phyloP scores from a whole-genome alignment of 805 yeast genomes.

The Metschnikowia dekortorum region DNA sequence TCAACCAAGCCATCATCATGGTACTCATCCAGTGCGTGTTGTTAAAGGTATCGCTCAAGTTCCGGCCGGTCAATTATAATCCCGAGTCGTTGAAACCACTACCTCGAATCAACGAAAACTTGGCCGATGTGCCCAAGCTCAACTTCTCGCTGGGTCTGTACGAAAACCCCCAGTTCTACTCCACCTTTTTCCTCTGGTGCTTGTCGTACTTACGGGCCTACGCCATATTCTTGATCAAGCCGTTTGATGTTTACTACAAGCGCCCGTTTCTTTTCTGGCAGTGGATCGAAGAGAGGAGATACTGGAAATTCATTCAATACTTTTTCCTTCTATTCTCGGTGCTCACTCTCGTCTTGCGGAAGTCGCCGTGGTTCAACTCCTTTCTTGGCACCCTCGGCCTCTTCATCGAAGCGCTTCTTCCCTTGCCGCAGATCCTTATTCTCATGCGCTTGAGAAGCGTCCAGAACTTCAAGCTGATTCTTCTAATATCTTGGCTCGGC shows the following conservation, averaged over 20 bases:
- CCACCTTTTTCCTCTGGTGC: conserved; percentile 4
- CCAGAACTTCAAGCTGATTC: conserved; percentile 72
- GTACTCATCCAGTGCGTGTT: conserved; percentile 68
- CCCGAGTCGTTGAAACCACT: conserved; percentile 28
- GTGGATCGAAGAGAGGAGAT: conserved; percentile 59
- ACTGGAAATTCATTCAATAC: conserved; percentile 57
- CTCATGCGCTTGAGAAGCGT: conserved; percentile 62
- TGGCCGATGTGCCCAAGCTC: conserved; percentile 14
- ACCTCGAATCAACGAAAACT: conserved; percentile 27
- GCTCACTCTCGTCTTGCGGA: conserved; percentile 37
- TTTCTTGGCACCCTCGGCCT: conserved; percentile 60
- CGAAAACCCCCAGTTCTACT: conserved; percentile 8
- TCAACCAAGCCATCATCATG: conserved; percentile 83
- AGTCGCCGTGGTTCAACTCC: conserved; percentile 38
- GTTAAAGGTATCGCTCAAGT: conserved; percentile 57
- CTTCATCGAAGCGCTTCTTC: conserved; percentile 66
- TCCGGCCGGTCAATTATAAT: conserved; percentile 40
- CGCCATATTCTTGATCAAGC: conserved; percentile 38
- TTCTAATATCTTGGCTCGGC: conserved; percentile 79
- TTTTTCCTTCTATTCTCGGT: conserved; percentile 41
- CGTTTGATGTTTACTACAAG: conserved; percentile 66
- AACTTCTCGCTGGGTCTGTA: conserved; percentile 7
- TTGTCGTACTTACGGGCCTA: conserved; percentile 10
- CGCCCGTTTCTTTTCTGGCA: conserved; percentile 80
- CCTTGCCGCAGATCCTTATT: conserved; percentile 74